Evolutionary conservation across 2,329 filamentous ascomycete species (phyloP).

Genomic region (Periconia sp.): DNA sequence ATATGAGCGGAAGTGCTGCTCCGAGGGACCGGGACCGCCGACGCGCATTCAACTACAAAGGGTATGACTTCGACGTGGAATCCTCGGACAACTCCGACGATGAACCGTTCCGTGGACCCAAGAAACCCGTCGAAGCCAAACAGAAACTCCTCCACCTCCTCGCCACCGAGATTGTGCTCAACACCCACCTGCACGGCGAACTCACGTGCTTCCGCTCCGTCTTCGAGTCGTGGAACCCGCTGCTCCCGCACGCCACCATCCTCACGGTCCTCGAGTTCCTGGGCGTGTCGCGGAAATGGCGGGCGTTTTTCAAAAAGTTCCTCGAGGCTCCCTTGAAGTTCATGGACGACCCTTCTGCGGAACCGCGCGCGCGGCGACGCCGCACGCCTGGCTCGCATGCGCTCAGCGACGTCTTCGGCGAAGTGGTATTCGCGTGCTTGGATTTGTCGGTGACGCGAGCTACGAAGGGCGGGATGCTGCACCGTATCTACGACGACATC

Average conservation of each 20-base stretch:
- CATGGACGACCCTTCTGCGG: conserved; percentile 33
- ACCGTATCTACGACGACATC: conserved; percentile 54
- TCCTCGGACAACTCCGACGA: too few species aligned
- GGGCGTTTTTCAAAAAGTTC: conserved; percentile 50
- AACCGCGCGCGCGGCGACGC: conserved; percentile 44
- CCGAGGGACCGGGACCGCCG: too few species aligned
- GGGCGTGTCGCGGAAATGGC: conserved; percentile 48
- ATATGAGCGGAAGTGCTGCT: background rate
- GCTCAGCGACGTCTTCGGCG: conserved; percentile 51
- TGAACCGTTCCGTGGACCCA: conserved; percentile 8
- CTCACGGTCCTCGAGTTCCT: conserved; percentile 48
- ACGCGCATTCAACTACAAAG: background rate
- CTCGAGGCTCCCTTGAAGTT: conserved; percentile 51
- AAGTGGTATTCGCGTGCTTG: conserved; percentile 52
- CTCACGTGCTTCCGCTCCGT: conserved; percentile 33
- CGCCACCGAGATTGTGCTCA: conserved; percentile 34
- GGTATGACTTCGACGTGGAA: conserved; percentile 1
- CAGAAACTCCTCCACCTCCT: conserved; percentile 34
- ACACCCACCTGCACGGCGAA: conserved; percentile 30
- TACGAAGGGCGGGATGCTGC: conserved; percentile 45
- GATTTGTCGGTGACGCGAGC: conserved; percentile 50
- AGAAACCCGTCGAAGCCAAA: conserved; percentile 34
- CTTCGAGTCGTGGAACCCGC: conserved; percentile 34
- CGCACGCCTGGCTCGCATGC: conserved; percentile 52
- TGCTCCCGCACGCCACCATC: conserved; percentile 49